These are phyloP conservation scores for Colletotrichum brevisporum DNA, from an alignment of 2,329 filamentous ascomycete genomes.

Conservation along the genomic window DNA sequence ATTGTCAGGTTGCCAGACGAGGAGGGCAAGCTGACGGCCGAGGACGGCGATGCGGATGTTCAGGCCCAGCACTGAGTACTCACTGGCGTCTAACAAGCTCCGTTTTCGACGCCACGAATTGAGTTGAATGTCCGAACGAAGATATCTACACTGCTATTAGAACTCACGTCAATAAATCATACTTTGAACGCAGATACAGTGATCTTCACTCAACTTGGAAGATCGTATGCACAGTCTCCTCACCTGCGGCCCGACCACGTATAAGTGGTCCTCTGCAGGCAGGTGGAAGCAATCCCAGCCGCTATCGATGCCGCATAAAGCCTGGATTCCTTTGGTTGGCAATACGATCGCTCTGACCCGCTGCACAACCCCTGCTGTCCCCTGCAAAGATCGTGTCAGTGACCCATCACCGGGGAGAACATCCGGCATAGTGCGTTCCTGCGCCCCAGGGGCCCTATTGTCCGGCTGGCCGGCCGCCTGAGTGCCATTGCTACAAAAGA, in stretches of 20 bases:
- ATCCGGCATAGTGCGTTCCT: background rate
- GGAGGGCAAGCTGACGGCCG: conserved; percentile 17
- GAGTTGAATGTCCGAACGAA: background rate
- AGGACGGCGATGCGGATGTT: background rate
- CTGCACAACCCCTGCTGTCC: conserved; percentile 5
- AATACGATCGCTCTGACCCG: background rate
- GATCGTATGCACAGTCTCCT: background rate
- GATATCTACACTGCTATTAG: background rate
- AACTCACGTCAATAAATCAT: background rate
- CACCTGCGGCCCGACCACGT: background rate
- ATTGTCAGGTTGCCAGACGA: conserved; percentile 29
- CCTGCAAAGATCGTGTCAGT: conserved; percentile 9
- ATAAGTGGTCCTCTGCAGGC: background rate
- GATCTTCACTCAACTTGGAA: background rate
- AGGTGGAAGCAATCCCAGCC: background rate
- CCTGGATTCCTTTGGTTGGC: background rate
- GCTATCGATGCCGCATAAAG: background rate
- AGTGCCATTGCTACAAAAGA: conserved; percentile 4
- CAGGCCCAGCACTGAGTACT: background rate
- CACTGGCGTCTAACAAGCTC: background rate
- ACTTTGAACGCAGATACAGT: background rate
- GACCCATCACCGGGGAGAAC: conserved; percentile 9
- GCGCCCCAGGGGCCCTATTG: conserved; percentile 4
- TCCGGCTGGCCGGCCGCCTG: background rate
- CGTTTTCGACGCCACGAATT: background rate